Conservation (phyloP, 768 basidiomycete genomes). For the Dendrothele bispora region DNA sequence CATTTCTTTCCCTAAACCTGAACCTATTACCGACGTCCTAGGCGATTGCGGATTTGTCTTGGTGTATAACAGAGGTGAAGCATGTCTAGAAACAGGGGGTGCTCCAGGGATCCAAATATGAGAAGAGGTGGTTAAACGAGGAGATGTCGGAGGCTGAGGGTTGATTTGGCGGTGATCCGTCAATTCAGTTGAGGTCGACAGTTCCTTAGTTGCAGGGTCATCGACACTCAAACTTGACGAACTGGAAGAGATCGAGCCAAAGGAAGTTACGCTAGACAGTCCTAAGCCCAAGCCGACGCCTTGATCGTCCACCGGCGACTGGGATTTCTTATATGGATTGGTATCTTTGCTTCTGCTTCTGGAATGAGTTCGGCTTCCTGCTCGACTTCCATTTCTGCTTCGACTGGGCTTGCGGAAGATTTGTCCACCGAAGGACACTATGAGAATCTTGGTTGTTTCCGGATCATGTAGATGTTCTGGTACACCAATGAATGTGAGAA, state of each 20-base stretch:
- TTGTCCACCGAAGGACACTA: constrained; percentile 84
- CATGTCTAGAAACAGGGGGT: constrained; percentile 46
- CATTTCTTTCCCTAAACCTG: constrained; percentile 2
- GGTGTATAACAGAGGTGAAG: constrained; percentile 13
- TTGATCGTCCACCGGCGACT: no score
- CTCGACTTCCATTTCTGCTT: constrained; percentile 21
- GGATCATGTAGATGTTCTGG: constrained; percentile 50
- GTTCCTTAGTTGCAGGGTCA: not conserved
- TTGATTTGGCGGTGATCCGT: constrained; percentile 11
- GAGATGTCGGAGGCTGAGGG: constrained; percentile 14
- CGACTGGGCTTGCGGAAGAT: constrained; percentile 53
- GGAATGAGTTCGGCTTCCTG: constrained; percentile 35
- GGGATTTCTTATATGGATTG: constrained; percentile 10
- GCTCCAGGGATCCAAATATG: constrained; percentile 62
- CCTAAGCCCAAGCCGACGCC: no score
- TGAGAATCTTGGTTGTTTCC: constrained; percentile 54
- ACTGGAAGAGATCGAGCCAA: no score
- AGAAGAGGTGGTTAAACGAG: constrained; percentile 47
- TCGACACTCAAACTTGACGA: not conserved
- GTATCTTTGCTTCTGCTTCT: constrained; percentile 17
- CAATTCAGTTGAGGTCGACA: not conserved
- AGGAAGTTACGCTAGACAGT: no score
- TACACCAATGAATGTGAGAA: constrained; percentile 62
- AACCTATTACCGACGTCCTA: constrained; percentile 10
- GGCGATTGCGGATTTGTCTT: constrained; percentile 10